Base-by-base conservation (phyloP, 2,329 filamentous ascomycete genomes). In the Diaporthe vexans region DNA sequence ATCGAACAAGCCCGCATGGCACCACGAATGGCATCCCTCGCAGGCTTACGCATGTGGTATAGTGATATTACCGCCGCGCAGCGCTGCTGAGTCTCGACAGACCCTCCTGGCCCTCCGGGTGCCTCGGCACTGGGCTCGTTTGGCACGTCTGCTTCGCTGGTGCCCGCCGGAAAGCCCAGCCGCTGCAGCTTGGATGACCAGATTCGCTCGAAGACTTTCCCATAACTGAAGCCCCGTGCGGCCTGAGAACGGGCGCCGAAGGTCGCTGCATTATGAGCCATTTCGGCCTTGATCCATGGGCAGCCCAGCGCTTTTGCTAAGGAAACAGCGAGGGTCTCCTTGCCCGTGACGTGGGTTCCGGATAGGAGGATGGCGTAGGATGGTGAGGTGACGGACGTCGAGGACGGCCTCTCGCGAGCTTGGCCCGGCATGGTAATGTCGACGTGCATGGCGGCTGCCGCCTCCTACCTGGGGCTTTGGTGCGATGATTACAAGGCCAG, bases 291-390 rank as follows among this genome's bases (percentile, higher is more conserved):
- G 51, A 58, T 56, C 67, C 67, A 58, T 9, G 4, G 15, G 54
- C 67, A 58, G 24, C 10, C 21, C 4, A 70, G 54, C 6, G 26
- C 35, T 29, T 48, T 58, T 13, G 67, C 35, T 21, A 70, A 19
- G 54, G 51, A 58, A n/a, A 40, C 13, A 10, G 67, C 67, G 3
- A 70, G 51, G 5, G 67, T 58, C 33, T 70, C 67, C 54, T 70
- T 70, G 29, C 67, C 67, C 0, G 67, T 70, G 51, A 70, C 67
- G 51, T 58, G 67, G 10, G 67, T 74, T 26, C 71, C 58, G 48
- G 43, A 52, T 3, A 67, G 71, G 48, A 72, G 72, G 51, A 75
- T 72, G 56, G 61, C 74, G 40, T 71, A 73, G 26, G 51, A 24
- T 17, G 58, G 59, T 11, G 24, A 29, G 40, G 37, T 21, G 11